Conservation (phyloP, 805 yeast species). For the Wickerhamomyces silvicola region DNA sequence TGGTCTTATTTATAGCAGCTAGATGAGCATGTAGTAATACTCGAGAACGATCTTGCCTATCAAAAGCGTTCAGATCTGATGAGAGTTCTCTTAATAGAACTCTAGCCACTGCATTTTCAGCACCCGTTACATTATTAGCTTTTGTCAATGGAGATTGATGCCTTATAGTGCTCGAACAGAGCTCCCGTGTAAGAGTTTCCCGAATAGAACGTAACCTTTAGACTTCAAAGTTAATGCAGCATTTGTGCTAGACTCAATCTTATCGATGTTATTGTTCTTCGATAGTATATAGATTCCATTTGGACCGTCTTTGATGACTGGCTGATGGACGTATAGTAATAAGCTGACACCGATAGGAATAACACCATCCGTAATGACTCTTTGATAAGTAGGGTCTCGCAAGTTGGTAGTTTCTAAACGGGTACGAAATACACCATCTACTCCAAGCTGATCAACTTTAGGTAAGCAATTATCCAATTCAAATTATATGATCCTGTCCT, state of each 20-base stretch:
- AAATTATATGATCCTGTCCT: conserved; percentile 31
- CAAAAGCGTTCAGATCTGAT: conserved; percentile 3
- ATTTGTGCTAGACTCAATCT: conserved; percentile 1
- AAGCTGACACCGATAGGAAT: conserved; percentile 65
- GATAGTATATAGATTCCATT: conserved; percentile 50
- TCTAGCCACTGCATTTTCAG: conserved; percentile 81
- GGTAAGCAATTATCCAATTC: conserved; percentile 71
- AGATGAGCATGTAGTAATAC: conserved; percentile 11
- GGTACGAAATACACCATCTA: conserved; percentile 40
- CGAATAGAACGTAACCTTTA: conserved; percentile 26
- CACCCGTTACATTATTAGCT: conserved; percentile 73
- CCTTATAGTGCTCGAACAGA: conserved; percentile 55
- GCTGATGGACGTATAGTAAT: conserved; percentile 66
- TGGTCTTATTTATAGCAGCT: conserved; percentile 23
- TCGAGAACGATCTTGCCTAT: conserved; percentile 3
- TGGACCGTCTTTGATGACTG: conserved; percentile 61
- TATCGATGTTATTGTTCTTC: conserved; percentile 16
- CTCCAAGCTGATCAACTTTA: conserved; percentile 51
- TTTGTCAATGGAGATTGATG: conserved; percentile 29
- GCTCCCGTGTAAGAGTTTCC: too few species aligned
- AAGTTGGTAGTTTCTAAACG: conserved; percentile 31
- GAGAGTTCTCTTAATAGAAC: conserved; percentile 31
- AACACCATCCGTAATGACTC: conserved; percentile 35
- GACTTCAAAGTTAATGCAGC: conserved; percentile 14
- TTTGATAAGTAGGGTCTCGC: conserved; percentile 16